Evolutionary conservation across 2,329 filamentous ascomycete genomes (phyloP), one percentile per base, ranked within the genome.

Genomic region (Epicoccum nigrum): DNA sequence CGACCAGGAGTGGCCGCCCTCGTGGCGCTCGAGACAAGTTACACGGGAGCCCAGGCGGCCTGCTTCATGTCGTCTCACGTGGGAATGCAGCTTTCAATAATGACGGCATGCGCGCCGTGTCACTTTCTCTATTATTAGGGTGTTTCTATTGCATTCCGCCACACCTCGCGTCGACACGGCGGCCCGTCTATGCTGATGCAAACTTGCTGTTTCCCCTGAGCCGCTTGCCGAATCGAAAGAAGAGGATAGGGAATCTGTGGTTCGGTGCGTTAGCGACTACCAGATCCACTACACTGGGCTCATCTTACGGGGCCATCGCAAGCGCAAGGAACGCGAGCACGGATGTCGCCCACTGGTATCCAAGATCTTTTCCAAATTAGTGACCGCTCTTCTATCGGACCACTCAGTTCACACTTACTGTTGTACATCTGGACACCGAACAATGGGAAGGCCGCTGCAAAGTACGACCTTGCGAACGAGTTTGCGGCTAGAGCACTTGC

Each of bases 391-490:
- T 76, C 74, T 69, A 55, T 51, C 49, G 48, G 42, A 43, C 49
- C 53, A 45, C 56, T 28, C 53, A 44, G 25, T 62, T 59, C 45
- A 54, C 52, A 77, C 77, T 72, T 67, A 79, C 78, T 72, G 62
- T 78, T 69, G 69, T 77, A 81, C 76, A 81, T 78, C 62, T 81
- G 78, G n/a, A 79, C 73, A 46, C 78, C 77, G 60, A 78, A 77
- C 30, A 77, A 65, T 47, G 76, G 76, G 59, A 78, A 78, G 12
- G 75, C 76, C 39, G 75, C 78, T 45, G 77, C 77, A 64, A 80
- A 80, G 56, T 65, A 73, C 43, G 74, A 78, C 58, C 78, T 70
- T 13, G 77, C 77, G 58, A 81, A 80, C 34, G 70, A 75, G 67
- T 81, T 81, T 34, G 79, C 78, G 44, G 79, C 79, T 51, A 81